Evolutionary conservation across 768 basidiomycete genomes (phyloP).

Genomic region (Tulasnella sp.): DNA sequence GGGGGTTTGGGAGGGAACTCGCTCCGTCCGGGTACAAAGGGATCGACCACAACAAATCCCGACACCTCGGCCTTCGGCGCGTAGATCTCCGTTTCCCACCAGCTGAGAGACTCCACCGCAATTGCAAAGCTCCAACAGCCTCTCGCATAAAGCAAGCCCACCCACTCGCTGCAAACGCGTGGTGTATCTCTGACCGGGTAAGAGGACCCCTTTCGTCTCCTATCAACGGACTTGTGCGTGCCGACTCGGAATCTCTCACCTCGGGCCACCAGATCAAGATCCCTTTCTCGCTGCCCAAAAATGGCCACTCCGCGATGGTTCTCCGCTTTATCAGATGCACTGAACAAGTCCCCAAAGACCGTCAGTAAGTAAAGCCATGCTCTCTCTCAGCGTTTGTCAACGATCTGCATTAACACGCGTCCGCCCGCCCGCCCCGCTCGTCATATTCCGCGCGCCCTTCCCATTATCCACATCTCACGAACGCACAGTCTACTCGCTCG

Average conservation of each 20-base stretch:
- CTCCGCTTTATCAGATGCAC: slow-evolving; percentile 2
- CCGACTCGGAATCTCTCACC: background rate
- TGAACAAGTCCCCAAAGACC: slow-evolving; percentile 4
- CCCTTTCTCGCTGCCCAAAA: background rate
- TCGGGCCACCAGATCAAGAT: background rate
- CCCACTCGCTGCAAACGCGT: background rate
- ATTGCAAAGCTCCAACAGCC: background rate
- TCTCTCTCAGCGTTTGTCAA: background rate
- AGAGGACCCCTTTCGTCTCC: background rate
- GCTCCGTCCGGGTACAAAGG: no score
- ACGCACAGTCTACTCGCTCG: slow-evolving; percentile 36
- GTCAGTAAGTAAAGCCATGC: slow-evolving; percentile 7
- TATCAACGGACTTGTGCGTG: background rate
- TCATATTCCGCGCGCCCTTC: background rate
- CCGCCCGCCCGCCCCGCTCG: background rate
- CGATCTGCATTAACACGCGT: background rate
- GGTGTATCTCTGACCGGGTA: background rate
- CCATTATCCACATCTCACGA: background rate
- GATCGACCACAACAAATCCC: background rate
- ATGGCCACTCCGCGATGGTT: slow-evolving; percentile 9
- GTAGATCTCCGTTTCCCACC: background rate
- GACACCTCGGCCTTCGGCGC: background rate
- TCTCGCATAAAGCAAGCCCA: background rate
- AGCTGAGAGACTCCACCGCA: background rate
- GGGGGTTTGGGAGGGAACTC: no score